phyloP scores from a whole-genome alignment of 495 filamentous ascomycete species.

The Neohortaea acidophila region DNA sequence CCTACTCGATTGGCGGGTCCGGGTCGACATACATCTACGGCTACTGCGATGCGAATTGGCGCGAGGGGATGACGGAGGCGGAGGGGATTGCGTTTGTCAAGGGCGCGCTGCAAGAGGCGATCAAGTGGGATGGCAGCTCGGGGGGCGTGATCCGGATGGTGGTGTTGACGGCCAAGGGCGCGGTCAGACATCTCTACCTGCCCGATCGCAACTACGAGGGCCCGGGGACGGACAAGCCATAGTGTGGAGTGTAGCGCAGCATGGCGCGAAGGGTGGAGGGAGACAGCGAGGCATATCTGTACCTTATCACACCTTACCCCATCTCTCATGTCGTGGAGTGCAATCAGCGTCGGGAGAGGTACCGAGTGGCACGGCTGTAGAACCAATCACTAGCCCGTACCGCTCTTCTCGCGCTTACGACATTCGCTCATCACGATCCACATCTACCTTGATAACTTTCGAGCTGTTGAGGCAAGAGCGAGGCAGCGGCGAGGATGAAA shows the following conservation, averaged over 20 bases:
- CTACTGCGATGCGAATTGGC: slow-evolving; percentile 94
- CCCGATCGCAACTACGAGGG: slow-evolving; percentile 63
- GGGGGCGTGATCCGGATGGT: slow-evolving; percentile 97
- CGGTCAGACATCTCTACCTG: slow-evolving; percentile 75
- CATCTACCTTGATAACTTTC: no score
- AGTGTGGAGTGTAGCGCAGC: not conserved
- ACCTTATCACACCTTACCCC: no score
- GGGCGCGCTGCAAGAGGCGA: slow-evolving; percentile 73
- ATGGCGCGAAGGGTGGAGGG: slow-evolving; percentile 5
- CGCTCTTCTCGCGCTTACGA: no score
- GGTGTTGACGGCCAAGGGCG: slow-evolving; percentile 78
- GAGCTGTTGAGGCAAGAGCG: no score
- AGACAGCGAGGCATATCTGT: no score
- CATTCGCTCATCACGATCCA: no score
- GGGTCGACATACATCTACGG: slow-evolving; percentile 99
- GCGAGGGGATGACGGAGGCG: slow-evolving; percentile 81
- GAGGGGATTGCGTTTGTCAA: slow-evolving; percentile 93
- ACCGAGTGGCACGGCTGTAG: no score
- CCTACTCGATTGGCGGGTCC: slow-evolving; percentile 90
- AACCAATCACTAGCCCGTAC: no score
- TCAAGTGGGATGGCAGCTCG: slow-evolving; percentile 98
- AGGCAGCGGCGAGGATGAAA: no score
- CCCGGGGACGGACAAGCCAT: slow-evolving; percentile 34
- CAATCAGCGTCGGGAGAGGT: no score
- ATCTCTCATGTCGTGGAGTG: no score